phyloP scores from a whole-genome alignment of 2,329 filamentous ascomycete species.

The Fusarium torulosum region DNA sequence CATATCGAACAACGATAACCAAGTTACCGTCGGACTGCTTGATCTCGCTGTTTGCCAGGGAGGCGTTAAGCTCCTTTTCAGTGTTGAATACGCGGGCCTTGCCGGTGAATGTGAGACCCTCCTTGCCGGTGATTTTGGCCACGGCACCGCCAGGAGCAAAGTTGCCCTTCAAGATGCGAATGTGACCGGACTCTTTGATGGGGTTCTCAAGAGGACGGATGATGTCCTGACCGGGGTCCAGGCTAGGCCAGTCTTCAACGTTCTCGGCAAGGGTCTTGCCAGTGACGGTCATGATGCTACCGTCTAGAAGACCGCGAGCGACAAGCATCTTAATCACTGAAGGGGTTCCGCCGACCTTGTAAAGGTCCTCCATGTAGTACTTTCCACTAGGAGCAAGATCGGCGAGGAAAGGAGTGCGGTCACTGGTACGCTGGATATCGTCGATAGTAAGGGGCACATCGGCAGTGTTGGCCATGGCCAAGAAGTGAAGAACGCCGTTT shows the following conservation, averaged over 20 bases:
- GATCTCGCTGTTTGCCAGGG: conserved; percentile 77
- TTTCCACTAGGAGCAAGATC: conserved; percentile 86
- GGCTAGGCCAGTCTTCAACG: conserved; percentile 78
- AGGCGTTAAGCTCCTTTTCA: conserved; percentile 81
- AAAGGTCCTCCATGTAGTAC: conserved; percentile 90
- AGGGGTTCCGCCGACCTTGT: conserved; percentile 86
- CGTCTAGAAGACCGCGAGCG: conserved; percentile 80
- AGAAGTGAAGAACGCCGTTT: conserved; percentile 88
- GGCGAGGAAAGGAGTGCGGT: conserved; percentile 88
- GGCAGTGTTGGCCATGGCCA: conserved; percentile 90
- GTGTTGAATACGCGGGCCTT: conserved; percentile 88
- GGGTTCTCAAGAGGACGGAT: conserved; percentile 81
- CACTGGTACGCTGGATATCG: conserved; percentile 83
- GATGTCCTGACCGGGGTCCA: conserved; percentile 83
- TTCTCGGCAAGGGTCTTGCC: conserved; percentile 88
- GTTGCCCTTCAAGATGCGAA: conserved; percentile 89
- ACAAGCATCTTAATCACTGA: conserved; percentile 88
- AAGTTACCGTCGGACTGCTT: conserved; percentile 74
- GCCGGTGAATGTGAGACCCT: conserved; percentile 85
- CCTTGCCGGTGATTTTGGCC: conserved; percentile 96
- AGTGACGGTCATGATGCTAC: conserved; percentile 83
- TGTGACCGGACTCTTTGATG: conserved; percentile 87
- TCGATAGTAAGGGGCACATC: conserved; percentile 82
- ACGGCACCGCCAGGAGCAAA: conserved; percentile 90
- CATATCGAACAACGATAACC: conserved; percentile 91